phyloP scores from a whole-genome alignment of 176 grass and related monocot genomes.

The Eragrostis curvula region DNA sequence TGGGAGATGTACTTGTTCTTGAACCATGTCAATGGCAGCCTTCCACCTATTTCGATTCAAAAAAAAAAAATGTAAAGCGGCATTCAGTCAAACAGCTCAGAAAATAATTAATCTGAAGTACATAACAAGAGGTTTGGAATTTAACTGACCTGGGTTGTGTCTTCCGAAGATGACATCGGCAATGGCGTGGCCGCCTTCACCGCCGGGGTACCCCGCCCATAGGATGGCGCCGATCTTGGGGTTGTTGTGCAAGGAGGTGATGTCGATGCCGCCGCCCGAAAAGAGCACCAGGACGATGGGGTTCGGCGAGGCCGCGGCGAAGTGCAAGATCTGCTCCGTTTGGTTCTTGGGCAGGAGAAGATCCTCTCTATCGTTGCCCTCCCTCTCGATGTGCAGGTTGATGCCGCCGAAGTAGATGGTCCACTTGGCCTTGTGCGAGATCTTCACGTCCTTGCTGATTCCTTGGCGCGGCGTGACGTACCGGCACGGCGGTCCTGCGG shows the following conservation, averaged over 20 bases:
- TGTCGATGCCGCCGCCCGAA: conserved; percentile 32
- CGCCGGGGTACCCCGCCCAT: conserved; percentile 45
- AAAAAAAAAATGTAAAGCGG: not conserved
- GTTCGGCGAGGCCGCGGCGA: conserved; percentile 37
- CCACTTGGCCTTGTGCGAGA: conserved; percentile 14
- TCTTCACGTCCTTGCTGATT: conserved; percentile 32
- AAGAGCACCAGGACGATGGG: conserved; percentile 37
- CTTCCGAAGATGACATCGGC: conserved; percentile 43
- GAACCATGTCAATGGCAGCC: conserved; percentile 52
- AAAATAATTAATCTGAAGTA: too few species aligned
- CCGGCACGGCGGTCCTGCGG: conserved; percentile 45
- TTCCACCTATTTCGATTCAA: conserved; percentile 30
- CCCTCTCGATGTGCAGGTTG: conserved; percentile 40
- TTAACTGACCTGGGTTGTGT: conserved; percentile 31
- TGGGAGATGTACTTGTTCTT: conserved; percentile 42
- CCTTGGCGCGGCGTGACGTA: conserved; percentile 43
- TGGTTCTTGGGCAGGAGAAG: conserved; percentile 49
- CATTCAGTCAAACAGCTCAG: not conserved
- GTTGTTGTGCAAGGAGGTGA: conserved; percentile 21
- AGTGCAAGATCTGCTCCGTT: conserved; percentile 36
- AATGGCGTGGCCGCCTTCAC: conserved; percentile 42
- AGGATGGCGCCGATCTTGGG: conserved; percentile 43
- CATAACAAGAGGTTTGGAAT: too few species aligned
- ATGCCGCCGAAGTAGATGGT: conserved; percentile 51
- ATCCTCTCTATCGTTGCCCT: conserved; percentile 45